Evolutionary conservation across 257 asterid species (phyloP).

Genomic region (Ilex asprella): DNA sequence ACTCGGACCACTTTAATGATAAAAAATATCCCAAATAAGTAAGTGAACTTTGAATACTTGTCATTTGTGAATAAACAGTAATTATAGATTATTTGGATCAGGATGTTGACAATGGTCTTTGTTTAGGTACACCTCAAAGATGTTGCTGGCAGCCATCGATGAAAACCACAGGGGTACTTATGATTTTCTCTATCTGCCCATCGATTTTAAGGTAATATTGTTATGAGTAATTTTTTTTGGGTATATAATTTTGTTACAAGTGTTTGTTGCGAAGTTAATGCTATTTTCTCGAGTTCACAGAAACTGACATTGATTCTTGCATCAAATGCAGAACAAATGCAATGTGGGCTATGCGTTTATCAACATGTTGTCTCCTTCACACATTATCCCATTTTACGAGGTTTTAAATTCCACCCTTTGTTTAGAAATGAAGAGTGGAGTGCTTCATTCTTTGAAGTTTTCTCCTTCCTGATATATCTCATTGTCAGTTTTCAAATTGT

Average conservation of each 20-base stretch:
- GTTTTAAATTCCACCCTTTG: conserved; percentile 21
- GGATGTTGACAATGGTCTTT: not conserved
- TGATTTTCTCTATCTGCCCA: conserved; percentile 80
- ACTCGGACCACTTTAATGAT: conserved; percentile 71
- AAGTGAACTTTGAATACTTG: conserved; percentile 7
- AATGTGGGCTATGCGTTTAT: conserved; percentile 88
- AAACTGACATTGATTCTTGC: conserved; percentile 10
- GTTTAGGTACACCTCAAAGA: conserved; percentile 72
- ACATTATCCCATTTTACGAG: conserved; percentile 65
- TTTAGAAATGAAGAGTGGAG: not conserved
- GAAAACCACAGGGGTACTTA: conserved; percentile 64
- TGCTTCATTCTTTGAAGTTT: not conserved
- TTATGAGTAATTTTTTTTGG: not conserved
- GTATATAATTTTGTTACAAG: not conserved
- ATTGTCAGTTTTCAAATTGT: not conserved
- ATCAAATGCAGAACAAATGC: conserved; percentile 67
- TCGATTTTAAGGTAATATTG: conserved; percentile 62
- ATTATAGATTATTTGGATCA: no score
- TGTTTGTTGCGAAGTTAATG: not conserved
- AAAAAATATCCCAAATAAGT: conserved; percentile 87
- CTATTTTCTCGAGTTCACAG: not conserved
- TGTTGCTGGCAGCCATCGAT: conserved; percentile 64
- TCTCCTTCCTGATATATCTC: not conserved
- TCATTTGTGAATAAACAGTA: conserved; percentile 1
- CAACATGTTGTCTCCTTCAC: conserved; percentile 64